Percentiles rank a stretch among this genome's conserved stretches.
Evolutionary conservation across 495 filamentous ascomycete species (phyloP).

Genomic region (Penicillium cataractarum): DNA sequence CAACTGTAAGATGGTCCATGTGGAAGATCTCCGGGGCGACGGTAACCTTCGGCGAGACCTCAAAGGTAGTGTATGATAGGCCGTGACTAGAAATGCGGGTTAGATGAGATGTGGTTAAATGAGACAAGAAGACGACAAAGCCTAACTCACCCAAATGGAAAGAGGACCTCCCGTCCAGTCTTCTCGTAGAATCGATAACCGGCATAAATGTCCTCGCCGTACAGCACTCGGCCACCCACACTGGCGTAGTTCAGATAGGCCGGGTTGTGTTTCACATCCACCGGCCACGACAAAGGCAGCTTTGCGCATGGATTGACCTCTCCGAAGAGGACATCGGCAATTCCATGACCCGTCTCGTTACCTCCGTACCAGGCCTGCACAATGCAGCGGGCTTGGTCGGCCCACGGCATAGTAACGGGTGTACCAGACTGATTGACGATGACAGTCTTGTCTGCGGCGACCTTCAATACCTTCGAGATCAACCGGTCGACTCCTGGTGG

Average conservation of each 20-base stretch:
- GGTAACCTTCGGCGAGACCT: conserved; percentile 43
- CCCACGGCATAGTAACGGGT: conserved; percentile 82
- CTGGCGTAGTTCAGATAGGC: conserved; percentile 69
- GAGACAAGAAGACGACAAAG: conserved; percentile 3
- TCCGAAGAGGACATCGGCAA: conserved; percentile 62
- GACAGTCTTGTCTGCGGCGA: conserved; percentile 65
- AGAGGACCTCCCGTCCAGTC: conserved; percentile 48
- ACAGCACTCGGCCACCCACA: conserved; percentile 66
- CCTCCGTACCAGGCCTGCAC: conserved; percentile 71
- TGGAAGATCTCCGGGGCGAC: conserved; percentile 51
- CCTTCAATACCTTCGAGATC: conserved; percentile 63
- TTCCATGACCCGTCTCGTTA: conserved; percentile 58
- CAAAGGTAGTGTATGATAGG: conserved; percentile 73
- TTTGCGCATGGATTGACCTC: conserved; percentile 54
- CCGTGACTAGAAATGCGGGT: conserved; percentile 52
- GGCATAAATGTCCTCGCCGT: conserved; percentile 73
- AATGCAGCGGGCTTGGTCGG: conserved; percentile 61
- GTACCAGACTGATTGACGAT: conserved; percentile 80
- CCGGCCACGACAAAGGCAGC: conserved; percentile 62
- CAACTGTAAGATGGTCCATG: conserved; percentile 58
- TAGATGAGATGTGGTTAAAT: conserved; percentile 9
- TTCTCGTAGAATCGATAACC: conserved; percentile 82
- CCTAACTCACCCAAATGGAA: conserved; percentile 28
- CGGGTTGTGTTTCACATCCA: conserved; percentile 63
- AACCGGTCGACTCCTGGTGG: conserved; percentile 67